A percentile compares a stretch with the other conserved stretches of the same genome.
Evolutionary conservation across 2,329 filamentous ascomycete genomes (phyloP).

Genomic region (Westerdykella sp.): DNA sequence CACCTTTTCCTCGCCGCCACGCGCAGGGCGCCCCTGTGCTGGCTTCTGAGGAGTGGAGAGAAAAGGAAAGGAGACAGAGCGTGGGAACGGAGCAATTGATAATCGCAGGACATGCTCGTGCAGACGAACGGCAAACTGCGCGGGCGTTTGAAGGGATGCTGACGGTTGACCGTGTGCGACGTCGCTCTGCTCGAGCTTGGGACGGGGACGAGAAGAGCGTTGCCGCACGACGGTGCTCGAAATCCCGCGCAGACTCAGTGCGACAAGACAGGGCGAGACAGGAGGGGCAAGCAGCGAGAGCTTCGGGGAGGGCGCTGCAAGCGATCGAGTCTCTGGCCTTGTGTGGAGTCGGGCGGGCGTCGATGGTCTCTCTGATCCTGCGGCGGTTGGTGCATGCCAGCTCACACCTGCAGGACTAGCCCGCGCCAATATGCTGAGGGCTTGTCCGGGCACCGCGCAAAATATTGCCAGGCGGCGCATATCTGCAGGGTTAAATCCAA

Average conservation of each 20-base stretch:
- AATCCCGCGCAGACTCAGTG: too few species aligned
- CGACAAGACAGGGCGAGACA: not conserved
- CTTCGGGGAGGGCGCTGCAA: too few species aligned
- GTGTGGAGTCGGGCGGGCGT: not conserved
- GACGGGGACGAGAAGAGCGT: too few species aligned
- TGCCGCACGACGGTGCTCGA: too few species aligned
- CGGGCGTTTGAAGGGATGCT: not conserved
- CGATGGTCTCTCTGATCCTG: not conserved
- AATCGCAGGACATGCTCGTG: conserved; percentile 8
- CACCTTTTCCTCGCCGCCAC: conserved; percentile 6
- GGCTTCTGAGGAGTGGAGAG: not conserved
- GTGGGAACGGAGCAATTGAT: conserved; percentile 6
- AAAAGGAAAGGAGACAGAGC: not conserved
- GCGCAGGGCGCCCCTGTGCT: conserved; percentile 3
- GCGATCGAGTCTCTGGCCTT: not conserved
- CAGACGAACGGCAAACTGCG: not conserved
- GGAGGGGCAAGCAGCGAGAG: too few species aligned
- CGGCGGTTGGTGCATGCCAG: not conserved
- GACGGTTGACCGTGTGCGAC: too few species aligned
- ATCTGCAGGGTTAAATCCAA: too few species aligned
- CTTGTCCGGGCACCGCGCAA: too few species aligned
- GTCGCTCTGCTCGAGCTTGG: too few species aligned
- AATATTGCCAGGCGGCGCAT: too few species aligned
- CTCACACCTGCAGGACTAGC: not conserved
- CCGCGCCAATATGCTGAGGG: conserved; percentile 3